Conservation (phyloP, 352 stramenopile genomes). For the Pythium folliculosum region DNA sequence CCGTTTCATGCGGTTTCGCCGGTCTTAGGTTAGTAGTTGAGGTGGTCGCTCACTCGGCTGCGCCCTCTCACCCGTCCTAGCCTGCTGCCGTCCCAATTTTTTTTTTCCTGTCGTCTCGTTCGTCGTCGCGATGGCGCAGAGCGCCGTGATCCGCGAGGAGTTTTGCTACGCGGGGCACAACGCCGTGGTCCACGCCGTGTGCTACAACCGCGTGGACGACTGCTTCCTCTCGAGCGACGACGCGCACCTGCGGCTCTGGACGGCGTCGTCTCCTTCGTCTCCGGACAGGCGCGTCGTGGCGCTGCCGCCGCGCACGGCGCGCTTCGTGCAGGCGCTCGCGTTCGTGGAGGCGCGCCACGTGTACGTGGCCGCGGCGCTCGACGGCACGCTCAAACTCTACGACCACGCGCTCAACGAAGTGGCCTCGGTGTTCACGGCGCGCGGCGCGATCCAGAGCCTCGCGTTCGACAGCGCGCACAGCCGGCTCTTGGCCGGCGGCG, state of each 20-base stretch:
- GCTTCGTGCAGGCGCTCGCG: constrained; percentile 63
- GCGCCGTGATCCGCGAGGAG: constrained; percentile 67
- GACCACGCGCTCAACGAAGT: constrained; percentile 60
- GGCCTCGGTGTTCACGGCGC: constrained; percentile 48
- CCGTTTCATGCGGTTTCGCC: no score
- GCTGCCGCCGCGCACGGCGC: constrained; percentile 50
- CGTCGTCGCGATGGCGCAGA: constrained; percentile 51
- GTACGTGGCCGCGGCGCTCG: constrained; percentile 63
- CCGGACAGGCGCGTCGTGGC: constrained; percentile 49
- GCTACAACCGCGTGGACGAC: constrained; percentile 69
- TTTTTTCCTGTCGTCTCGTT: neutral
- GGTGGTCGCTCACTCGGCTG: no score
- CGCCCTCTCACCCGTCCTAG: no score
- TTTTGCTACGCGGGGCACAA: constrained; percentile 62
- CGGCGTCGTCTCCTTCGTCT: constrained; percentile 1
- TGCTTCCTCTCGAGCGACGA: constrained; percentile 68
- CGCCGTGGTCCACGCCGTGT: constrained; percentile 54
- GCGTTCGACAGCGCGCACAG: constrained; percentile 56
- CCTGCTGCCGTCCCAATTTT: neutral
- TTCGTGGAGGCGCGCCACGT: constrained; percentile 62
- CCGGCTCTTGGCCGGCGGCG: constrained; percentile 55
- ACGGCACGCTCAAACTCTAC: constrained; percentile 65
- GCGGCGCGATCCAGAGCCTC: constrained; percentile 54
- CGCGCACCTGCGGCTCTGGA: constrained; percentile 51
- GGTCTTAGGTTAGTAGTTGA: no score